Base-by-base conservation (phyloP, 1,139 yeast genomes). In the Candida sanyaensis region DNA sequence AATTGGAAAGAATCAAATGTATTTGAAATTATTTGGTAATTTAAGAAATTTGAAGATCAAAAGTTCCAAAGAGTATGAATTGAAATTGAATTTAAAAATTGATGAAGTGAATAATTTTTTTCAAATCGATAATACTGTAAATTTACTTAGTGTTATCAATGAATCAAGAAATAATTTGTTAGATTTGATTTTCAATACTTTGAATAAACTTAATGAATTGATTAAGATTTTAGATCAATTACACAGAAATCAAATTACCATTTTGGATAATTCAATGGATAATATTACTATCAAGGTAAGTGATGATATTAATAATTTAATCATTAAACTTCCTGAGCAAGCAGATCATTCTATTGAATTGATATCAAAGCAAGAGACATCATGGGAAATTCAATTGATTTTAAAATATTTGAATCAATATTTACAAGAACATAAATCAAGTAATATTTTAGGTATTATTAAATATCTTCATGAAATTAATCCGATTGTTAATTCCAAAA, bases 221-320 rank as follows among this genome's bases (percentile, higher is more conserved):
- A 66, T 74, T 31, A 65, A 62, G 41, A 57, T 73, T 17, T 56
- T 73, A 41, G 70, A 69, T 44, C 75, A 71, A 49, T 61, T 75
- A 34, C 58, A 60, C 37, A 60, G 60, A 34, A 64, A 63, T 37
- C 58, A 65, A 10, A 61, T 69, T 23, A 55, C 64, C 28, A 65
- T 73, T 2, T 49, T 65, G 11, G 57, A 64, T 8, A 67, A 66
- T 45, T 56, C 72, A 8, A 57, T 65, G 45, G 63, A 67, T 39
- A 62, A 62, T 33, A 64, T 75, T 8, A 60, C 60, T 1, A 63
- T 75, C 27, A 58, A 59, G 36, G 57, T 73, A 11, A 44, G 41
- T 36, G 69, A 71, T 42, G 68, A 66, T 3, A 49, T 55, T 9
- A 59, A 65, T 24, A 52, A 58, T 39, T 45, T 68, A 37, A 55